A percentile compares a stretch with the other conserved stretches of the same genome.
phyloP scores from a whole-genome alignment of 192 early-diverging fungal genomes.

The Backusella parvicylindrica region DNA sequence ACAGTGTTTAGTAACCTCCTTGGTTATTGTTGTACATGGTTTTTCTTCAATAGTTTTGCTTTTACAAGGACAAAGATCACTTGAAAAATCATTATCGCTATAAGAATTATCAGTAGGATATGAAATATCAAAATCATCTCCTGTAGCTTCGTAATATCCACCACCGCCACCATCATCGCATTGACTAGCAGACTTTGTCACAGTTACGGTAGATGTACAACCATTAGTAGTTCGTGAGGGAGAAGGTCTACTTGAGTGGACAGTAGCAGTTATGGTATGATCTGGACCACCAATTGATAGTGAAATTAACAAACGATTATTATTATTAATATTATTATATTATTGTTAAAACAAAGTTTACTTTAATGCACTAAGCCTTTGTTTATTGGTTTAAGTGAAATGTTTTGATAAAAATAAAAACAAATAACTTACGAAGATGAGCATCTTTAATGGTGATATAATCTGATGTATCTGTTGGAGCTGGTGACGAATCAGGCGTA shows the following conservation, averaged over 20 bases:
- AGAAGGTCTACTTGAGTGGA: not conserved
- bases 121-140: not conserved
- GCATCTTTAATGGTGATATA: not conserved
- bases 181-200: not conserved
- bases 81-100: not conserved
- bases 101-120: not conserved
- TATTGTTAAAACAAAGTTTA: not conserved
- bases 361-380: not conserved
- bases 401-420: not conserved
- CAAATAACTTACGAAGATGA: not conserved
- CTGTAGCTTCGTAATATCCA: not conserved
- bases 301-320: not conserved
- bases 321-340: too few relatives aligned
- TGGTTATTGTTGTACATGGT: not conserved
- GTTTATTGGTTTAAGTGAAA: not conserved
- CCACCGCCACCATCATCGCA: not conserved
- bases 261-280: not conserved
- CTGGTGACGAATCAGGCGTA: not conserved
- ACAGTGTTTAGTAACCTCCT: not conserved
- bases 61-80: not conserved
- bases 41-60: not conserved
- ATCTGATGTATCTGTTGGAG: not conserved
- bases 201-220: not conserved
- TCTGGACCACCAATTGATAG: too few relatives aligned
- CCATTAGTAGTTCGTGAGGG: not conserved